Evolutionary conservation across 495 filamentous ascomycete species (phyloP).

Genomic region (Chaetomidium leptoderma): DNA sequence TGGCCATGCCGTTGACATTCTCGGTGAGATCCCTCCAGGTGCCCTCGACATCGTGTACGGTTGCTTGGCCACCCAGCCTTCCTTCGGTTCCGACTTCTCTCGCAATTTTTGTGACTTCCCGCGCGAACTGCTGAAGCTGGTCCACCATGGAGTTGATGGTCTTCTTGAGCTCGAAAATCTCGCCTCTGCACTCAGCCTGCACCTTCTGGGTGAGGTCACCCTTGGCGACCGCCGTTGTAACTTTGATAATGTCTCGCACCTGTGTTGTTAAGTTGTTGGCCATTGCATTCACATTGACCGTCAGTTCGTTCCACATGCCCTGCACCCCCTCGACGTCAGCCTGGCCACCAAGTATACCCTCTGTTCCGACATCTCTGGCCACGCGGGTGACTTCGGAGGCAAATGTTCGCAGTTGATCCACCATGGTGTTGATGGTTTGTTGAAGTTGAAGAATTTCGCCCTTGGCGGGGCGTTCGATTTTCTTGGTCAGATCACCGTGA

Average conservation of each 20-base stretch:
- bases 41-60: slow-evolving; percentile 94
- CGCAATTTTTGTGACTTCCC: slow-evolving; percentile 96
- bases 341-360: slow-evolving; percentile 94
- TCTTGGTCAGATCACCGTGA: slow-evolving; percentile 91
- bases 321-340: slow-evolving; percentile 86
- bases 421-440: slow-evolving; percentile 99
- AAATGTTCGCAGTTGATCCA: slow-evolving; percentile 94
- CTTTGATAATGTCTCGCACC: slow-evolving; percentile 96
- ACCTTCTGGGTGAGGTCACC: slow-evolving; percentile 97
- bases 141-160: slow-evolving; percentile 99
- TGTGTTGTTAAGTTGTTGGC: slow-evolving; percentile 96
- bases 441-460: slow-evolving; percentile 96
- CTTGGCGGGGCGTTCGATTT: slow-evolving; percentile 89
- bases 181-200: slow-evolving; percentile 91
- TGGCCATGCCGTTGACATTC: slow-evolving; percentile 98
- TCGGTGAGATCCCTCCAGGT: slow-evolving; percentile 97
- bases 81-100: slow-evolving; percentile 97
- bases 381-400: slow-evolving; percentile 96
- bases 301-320: slow-evolving; percentile 92
- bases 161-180: slow-evolving; percentile 90
- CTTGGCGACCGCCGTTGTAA: slow-evolving; percentile 96
- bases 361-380: slow-evolving; percentile 92
- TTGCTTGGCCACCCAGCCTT: slow-evolving; percentile 90
- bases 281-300: slow-evolving; percentile 98
- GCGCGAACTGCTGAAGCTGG: slow-evolving; percentile 92